phyloP scores from a whole-genome alignment of 163 green algal genomes.

The Chloromonas sp. region DNA sequence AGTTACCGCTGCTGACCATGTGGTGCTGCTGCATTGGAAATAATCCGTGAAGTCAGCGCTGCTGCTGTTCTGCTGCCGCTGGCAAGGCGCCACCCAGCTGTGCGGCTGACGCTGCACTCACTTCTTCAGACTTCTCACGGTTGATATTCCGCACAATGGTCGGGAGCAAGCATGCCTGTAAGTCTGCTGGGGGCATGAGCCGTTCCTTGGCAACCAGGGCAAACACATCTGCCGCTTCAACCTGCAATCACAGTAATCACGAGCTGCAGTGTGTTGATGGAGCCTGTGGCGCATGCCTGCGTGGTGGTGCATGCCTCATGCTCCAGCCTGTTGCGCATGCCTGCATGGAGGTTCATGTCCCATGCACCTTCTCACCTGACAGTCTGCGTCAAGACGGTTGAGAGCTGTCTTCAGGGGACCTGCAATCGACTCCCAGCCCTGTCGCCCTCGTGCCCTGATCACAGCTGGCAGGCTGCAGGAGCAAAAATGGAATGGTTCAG shows the following conservation, averaged over 20 bases:
- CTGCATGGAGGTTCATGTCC: too few species aligned
- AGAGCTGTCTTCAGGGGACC: conserved; percentile 31
- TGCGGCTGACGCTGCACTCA: conserved; percentile 1
- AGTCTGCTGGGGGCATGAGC: conserved; percentile 36
- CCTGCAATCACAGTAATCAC: conserved; percentile 22
- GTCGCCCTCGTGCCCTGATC: conserved; percentile 25
- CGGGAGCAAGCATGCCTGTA: conserved; percentile 47
- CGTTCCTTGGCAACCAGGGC: conserved; percentile 30
- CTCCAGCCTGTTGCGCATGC: background rate
- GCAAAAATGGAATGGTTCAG: too few species aligned
- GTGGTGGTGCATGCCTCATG: background rate
- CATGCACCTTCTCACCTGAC: conserved; percentile 11
- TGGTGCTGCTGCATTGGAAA: too few species aligned
- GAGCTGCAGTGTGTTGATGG: too few species aligned
- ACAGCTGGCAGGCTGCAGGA: conserved; percentile 38
- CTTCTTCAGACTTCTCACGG: conserved; percentile 48
- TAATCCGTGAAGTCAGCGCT: too few species aligned
- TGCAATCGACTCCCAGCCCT: conserved; percentile 31
- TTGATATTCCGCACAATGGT: conserved; percentile 39
- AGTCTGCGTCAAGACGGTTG: conserved; percentile 28
- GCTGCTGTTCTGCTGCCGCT: too few species aligned
- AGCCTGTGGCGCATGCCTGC: too few species aligned
- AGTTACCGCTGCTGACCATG: too few species aligned
- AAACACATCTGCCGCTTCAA: conserved; percentile 40
- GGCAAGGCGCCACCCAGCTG: too few species aligned